phyloP scores from a whole-genome alignment of 1,284 basidiomycete species.

The Kwoniella shivajii region DNA sequence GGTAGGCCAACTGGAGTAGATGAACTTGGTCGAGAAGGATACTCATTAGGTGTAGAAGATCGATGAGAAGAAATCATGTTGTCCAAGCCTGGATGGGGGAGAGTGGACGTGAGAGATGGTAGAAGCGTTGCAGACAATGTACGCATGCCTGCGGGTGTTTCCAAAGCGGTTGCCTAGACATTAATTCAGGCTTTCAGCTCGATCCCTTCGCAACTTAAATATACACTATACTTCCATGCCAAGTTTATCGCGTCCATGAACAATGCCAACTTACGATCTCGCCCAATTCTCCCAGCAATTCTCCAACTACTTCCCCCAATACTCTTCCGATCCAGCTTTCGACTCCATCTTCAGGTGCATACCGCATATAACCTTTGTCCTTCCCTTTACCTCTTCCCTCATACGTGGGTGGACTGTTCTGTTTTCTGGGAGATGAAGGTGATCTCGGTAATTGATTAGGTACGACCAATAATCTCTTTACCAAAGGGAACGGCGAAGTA shows the following conservation, averaged over 20 bases:
- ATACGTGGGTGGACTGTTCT: conserved; percentile 61
- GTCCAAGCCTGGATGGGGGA: conserved; percentile 17
- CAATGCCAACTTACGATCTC: conserved; percentile 57
- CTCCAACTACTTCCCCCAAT: conserved; percentile 80
- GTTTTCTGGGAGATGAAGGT: conserved; percentile 47
- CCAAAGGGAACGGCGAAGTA: conserved; percentile 71
- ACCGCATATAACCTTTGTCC: conserved; percentile 63
- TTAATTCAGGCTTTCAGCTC: no score
- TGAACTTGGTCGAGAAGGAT: conserved; percentile 28
- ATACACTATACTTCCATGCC: no score
- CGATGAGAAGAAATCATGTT: conserved; percentile 12
- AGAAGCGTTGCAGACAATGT: conserved; percentile 52
- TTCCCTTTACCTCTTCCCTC: conserved; percentile 73
- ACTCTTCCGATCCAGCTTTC: conserved; percentile 73
- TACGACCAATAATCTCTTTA: conserved; percentile 54
- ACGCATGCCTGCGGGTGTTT: conserved; percentile 50
- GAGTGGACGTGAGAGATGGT: conserved; percentile 43
- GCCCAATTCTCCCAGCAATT: conserved; percentile 78
- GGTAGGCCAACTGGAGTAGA: conserved; percentile 27
- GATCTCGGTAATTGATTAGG: conserved; percentile 61
- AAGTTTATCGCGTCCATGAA: no score
- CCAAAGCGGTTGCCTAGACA: conserved; percentile 50
- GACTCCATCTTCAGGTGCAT: conserved; percentile 34
- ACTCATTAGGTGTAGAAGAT: conserved; percentile 15
- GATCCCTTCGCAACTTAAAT: no score